Base-by-base conservation (phyloP, 2,329 filamentous ascomycete species). In the Aureobasidium sp. region DNA sequence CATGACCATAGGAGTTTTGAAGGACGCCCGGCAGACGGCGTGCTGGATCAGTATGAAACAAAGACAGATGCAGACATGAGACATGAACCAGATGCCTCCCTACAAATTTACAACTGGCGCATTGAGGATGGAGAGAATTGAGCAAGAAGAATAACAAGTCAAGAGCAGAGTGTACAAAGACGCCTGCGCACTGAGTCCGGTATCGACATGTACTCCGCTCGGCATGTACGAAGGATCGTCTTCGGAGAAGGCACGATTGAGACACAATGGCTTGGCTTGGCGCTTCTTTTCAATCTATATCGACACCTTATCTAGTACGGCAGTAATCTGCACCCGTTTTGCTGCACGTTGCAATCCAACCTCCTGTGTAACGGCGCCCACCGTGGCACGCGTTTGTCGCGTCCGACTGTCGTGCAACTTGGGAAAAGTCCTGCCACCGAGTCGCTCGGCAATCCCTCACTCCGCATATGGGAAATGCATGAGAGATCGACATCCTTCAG, bases 401-500 rank as follows among this genome's bases (percentile, higher is more conserved):
- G 53, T 57, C 44, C 50, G 5, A 27, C 12, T 39, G 29, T 52
- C n/a, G 50, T 52, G 34, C 34, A 12, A 52, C 17, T 17, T 13
- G 9, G 12, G 39, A 39, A 27, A 52, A 36, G 26, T 26, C 52
- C 52, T 55, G 52, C 52, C 52, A 43, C 52, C 37, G 24, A 17
- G 12, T 37, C 12, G 12, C 24, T 20, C 27, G 39, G 26, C 53
- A 15, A 15, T 12, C 8, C 24, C 41, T 10, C 3, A 46, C 29
- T 46, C 53, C 53, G 53, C 41, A 36, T 26, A 26, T 17, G 27
- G 17, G 15, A 29, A 24, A n/a, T 34, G 53, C 53, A 57, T 55
- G 27, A 29, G 26, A 29, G 26, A 17, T n/a, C 44, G 5, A n/a
- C 2, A n/a, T 51, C 34, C 29, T 24, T 71, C 63, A 77, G 67